Evolutionary conservation across 2,329 filamentous ascomycete genomes (phyloP), one percentile per base, ranked within the genome.

Genomic region (Penicillium sp.): DNA sequence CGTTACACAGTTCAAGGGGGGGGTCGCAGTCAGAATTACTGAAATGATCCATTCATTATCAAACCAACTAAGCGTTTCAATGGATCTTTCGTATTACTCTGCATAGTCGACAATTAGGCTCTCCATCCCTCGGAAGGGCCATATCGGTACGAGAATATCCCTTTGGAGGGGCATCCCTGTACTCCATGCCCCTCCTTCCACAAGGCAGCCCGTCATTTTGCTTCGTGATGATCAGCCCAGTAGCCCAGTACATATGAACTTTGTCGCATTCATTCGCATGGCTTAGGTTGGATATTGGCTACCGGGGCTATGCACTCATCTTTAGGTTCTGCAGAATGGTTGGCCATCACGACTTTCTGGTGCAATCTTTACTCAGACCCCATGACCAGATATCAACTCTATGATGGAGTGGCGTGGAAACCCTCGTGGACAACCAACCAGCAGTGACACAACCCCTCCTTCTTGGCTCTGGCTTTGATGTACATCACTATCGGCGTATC

Each of bases 351-450:
- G 19, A 33, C 48, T 49, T 55, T 19, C 9, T 31, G 36, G 29
- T 35, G 21, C 21, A 48, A 57, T 57, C 42, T 48, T 27, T 55
- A 50, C 43, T 19, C 15, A 31, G 49, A 23, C 17, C 54, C 21
- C 49, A 57, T 57, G 55, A 57, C 55, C 55, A n/a, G 49, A 48
- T 42, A 48, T 53, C 49, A 53, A 43, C 42, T 57, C 55, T 53
- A 57, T 53, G 49, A 51, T 51, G 47, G 45, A 57, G 49, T 57
- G 55, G 55, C 55, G 55, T 53, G 49, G 6, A 33, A 48, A 42
- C 12, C 42, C 54, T 48, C 42, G 25, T 45, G 25, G 48, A 33
- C 33, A 35, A 48, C 55, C 55, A 57, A 57, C 55, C 55, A 57
- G 36, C 55, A 12, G 21, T 47, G 27, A 36, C 35, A 53, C 35